Evolutionary conservation across 2,329 filamentous ascomycete genomes (phyloP).

Genomic region (Penicillium sp.): DNA sequence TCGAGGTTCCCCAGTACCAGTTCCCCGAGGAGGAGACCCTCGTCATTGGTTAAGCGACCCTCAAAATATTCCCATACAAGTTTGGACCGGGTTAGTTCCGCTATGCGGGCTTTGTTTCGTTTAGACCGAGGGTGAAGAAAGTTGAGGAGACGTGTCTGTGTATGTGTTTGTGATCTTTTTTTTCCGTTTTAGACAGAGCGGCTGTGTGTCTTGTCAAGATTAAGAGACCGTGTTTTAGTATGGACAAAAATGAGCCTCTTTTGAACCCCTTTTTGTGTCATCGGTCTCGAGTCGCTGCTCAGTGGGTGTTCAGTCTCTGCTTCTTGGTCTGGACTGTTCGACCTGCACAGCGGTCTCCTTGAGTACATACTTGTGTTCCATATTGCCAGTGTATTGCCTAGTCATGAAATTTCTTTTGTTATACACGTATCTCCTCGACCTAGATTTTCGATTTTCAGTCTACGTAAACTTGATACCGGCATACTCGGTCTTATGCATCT

Average conservation of each 20-base stretch:
- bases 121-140: conserved; percentile 14
- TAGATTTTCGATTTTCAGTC: neutral
- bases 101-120: conserved; percentile 11
- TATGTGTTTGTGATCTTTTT: conserved; percentile 23
- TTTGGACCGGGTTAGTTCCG: conserved; percentile 7
- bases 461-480: neutral
- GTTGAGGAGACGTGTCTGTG: conserved; percentile 19
- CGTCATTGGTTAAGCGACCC: conserved; percentile 74
- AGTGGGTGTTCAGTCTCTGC: conserved; percentile 8
- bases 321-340: conserved; percentile 2
- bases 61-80: conserved; percentile 7
- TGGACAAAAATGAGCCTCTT: conserved; percentile 35
- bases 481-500: neutral
- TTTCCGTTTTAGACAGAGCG: conserved; percentile 32
- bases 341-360: conserved; percentile 16
- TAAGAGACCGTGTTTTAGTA: conserved; percentile 40
- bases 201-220: conserved; percentile 35
- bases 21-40: conserved; percentile 87
- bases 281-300: conserved; percentile 12
- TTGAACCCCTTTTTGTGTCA: conserved; percentile 23
- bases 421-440: neutral
- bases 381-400: conserved; percentile 27
- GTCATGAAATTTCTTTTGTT: conserved; percentile 31
- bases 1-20: conserved; percentile 88
- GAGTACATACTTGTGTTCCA: conserved; percentile 28